These are phyloP conservation scores for Pseudohalonectria lignicola DNA, from an alignment of 2,329 filamentous ascomycete genomes.

Conservation along the genomic window DNA sequence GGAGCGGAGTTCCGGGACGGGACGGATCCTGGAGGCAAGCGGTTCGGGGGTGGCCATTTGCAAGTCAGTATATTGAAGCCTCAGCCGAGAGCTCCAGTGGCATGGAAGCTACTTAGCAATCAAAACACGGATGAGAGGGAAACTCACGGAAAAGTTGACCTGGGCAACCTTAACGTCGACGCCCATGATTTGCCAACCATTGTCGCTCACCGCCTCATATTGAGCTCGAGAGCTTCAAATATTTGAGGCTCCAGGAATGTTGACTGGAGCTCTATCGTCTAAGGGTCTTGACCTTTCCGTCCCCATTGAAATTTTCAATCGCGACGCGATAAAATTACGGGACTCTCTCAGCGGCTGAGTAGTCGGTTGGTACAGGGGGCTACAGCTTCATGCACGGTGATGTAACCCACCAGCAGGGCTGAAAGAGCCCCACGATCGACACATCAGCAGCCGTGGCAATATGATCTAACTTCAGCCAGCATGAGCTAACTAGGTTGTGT, in stretches of 20 bases:
- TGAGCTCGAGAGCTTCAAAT: background rate
- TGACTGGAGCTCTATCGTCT: too few species aligned
- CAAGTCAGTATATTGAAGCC: background rate
- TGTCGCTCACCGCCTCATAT: slow-evolving; percentile 6
- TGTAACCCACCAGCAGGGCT: slow-evolving; percentile 2
- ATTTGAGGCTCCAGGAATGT: too few species aligned
- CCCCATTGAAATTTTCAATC: too few species aligned
- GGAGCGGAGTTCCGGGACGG: slow-evolving; percentile 34
- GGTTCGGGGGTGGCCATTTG: background rate
- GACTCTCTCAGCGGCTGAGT: too few species aligned
- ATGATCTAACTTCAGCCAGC: too few species aligned
- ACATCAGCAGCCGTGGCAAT: too few species aligned
- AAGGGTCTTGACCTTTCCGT: too few species aligned
- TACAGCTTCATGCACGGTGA: background rate
- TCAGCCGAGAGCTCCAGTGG: slow-evolving; percentile 9
- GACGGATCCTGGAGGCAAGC: slow-evolving; percentile 32
- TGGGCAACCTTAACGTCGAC: slow-evolving; percentile 64
- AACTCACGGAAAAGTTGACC: slow-evolving; percentile 59
- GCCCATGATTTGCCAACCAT: slow-evolving; percentile 53
- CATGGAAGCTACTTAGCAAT: too few species aligned
- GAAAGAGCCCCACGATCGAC: too few species aligned
- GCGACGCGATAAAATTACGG: too few species aligned
- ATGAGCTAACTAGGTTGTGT: too few species aligned
- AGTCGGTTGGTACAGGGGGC: too few species aligned
- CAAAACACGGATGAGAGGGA: background rate